These are phyloP conservation scores for Calophaca sinica DNA, from an alignment of 306 rosid species.

Conservation along the genomic window DNA sequence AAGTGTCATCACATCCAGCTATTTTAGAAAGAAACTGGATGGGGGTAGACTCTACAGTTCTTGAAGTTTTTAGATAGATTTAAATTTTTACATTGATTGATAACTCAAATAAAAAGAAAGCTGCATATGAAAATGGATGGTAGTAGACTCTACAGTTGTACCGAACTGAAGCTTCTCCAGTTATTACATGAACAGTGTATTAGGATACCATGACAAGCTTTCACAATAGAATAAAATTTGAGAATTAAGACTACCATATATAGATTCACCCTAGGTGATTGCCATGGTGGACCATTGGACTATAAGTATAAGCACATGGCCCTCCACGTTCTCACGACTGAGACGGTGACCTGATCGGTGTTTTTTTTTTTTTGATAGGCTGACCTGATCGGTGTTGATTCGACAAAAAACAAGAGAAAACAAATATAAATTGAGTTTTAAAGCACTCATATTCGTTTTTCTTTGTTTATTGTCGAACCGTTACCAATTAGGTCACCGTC, in stretches of 20 bases:
- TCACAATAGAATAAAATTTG: conserved; percentile 4
- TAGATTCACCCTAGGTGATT: not conserved
- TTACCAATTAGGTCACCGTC: too few relatives aligned
- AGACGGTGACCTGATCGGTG: too few relatives aligned
- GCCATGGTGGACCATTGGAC: too few relatives aligned
- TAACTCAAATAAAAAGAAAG: not conserved
- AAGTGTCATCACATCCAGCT: conserved; percentile 32
- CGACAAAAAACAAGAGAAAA: too few relatives aligned
- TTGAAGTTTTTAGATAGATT: not conserved
- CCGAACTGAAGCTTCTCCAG: not conserved
- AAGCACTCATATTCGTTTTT: too few relatives aligned
- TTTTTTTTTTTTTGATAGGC: too few relatives aligned
- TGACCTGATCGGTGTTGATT: too few relatives aligned
- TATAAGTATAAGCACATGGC: too few relatives aligned
- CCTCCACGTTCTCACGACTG: too few relatives aligned
- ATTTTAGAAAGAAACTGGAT: not conserved
- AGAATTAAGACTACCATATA: not conserved
- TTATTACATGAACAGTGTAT: not conserved
- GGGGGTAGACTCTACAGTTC: too few relatives aligned
- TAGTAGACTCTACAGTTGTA: not conserved
- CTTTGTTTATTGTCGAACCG: too few relatives aligned
- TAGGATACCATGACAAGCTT: conserved; percentile 4
- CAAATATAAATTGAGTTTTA: too few relatives aligned
- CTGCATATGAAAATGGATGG: conserved; percentile 19
- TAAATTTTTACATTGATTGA: not conserved